Conservation (phyloP, 805 yeast species). For the Ogataea nonfermentans region DNA sequence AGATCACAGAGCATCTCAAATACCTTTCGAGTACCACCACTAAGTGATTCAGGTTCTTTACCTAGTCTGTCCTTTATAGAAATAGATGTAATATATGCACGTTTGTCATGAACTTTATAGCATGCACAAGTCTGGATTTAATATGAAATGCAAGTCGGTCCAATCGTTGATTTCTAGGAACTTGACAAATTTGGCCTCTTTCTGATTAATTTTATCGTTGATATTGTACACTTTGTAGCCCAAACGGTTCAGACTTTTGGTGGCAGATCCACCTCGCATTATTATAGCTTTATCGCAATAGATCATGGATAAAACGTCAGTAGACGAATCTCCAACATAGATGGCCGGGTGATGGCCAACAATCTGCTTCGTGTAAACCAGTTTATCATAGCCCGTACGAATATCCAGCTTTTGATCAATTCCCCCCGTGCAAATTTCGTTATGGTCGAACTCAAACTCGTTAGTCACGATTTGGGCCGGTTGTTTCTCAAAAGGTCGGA, state of each 20-base stretch:
- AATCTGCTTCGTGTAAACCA: slow-evolving; percentile 22
- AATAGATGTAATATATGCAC: slow-evolving; percentile 1
- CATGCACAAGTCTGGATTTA: slow-evolving; percentile 12
- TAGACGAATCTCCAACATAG: slow-evolving; percentile 63
- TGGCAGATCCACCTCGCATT: slow-evolving; percentile 40
- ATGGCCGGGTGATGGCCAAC: slow-evolving; percentile 22
- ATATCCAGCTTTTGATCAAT: slow-evolving; percentile 27
- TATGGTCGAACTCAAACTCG: slow-evolving; percentile 43
- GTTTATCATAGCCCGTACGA: slow-evolving; percentile 57
- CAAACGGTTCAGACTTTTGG: slow-evolving; percentile 24
- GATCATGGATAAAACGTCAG: slow-evolving; percentile 53
- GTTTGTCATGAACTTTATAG: not conserved
- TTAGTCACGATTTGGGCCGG: slow-evolving; percentile 41
- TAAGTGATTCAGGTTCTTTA: not conserved
- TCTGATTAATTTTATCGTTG: slow-evolving; percentile 13
- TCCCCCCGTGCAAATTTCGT: slow-evolving; percentile 27
- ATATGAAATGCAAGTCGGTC: slow-evolving; percentile 18
- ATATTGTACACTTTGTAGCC: slow-evolving; percentile 25
- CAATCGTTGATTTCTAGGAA: slow-evolving; percentile 22
- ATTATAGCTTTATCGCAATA: slow-evolving; percentile 47
- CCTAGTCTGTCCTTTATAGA: not conserved
- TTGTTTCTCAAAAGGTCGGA: slow-evolving; percentile 13
- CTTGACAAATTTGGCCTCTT: slow-evolving; percentile 14
- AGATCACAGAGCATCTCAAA: slow-evolving; percentile 45
- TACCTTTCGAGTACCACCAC: slow-evolving; percentile 32